Evolutionary conservation across 495 filamentous ascomycete genomes (phyloP), one percentile per base, ranked within the genome.

Genomic region (Aspergillus baeticus): DNA sequence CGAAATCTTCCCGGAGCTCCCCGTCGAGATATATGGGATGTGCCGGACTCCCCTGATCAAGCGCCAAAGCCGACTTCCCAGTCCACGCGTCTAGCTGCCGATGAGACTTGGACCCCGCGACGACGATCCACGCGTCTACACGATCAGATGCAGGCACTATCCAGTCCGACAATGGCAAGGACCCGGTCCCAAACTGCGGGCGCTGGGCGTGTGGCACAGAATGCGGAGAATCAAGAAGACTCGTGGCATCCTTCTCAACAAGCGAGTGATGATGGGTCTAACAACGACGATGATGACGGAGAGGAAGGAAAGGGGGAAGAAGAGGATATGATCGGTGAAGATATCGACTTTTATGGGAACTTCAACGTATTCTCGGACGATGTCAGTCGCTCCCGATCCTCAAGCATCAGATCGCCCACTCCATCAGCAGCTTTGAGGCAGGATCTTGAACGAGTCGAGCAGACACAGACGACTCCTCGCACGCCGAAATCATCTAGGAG

Each of bases 111-210:
- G 6, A 58, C 50, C 10, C 44, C 43, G 8, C 49, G 55, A 13
- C 50, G 54, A 39, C 50, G 54, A 39, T 62, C 59, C 26, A n/a
- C 15, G 29, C 44, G 54, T 10, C 20, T 58, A 21, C 49, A 44
- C 17, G 20, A 17, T 10, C 21, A 52, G 3, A 0, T 15, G 20
- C 29, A 39, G 5, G 21, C 17, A 0, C 26, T 35, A 21, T 21
- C 8, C 17, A 57, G 34, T 26, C 44, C 54, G 23, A 17, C n/a
- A 22, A 20, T 35, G 21, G 29, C 21, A 5, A 22, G 43, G 34
- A n/a, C 6, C 34, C 33, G 36, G n/a, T 20, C 13, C 4, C 21
- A 17, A 31, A 14, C 10, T 14, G 14, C 14, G 10, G 42, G 29
- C 10, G 6, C 39, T 7, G 20, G 23, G 10, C 11, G 31, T 17